A percentile compares a stretch with the other conserved stretches of the same genome.
Evolutionary conservation across 495 filamentous ascomycete genomes (phyloP).

Genomic region (Aspergillus baeticus): DNA sequence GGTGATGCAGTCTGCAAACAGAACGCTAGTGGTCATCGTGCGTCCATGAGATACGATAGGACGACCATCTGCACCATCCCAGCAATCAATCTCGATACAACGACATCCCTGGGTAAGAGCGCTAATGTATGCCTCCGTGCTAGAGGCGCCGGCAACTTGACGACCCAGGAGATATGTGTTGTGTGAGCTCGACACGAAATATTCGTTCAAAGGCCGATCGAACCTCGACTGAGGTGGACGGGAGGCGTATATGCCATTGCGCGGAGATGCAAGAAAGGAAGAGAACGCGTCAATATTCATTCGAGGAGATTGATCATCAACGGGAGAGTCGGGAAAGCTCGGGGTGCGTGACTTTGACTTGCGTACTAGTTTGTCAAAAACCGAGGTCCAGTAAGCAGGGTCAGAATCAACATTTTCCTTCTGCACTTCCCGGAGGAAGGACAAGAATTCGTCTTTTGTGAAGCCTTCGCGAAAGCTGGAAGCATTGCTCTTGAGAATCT

Average conservation of each 20-base stretch:
- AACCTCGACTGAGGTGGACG: slow-evolving; percentile 58
- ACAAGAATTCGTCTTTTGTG: slow-evolving; percentile 67
- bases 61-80: slow-evolving; percentile 84
- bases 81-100: slow-evolving; percentile 96
- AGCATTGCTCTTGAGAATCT: slow-evolving; percentile 58
- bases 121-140: slow-evolving; percentile 88
- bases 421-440: slow-evolving; percentile 73
- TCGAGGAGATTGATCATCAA: slow-evolving; percentile 39
- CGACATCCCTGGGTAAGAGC: slow-evolving; percentile 87
- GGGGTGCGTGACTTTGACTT: slow-evolving; percentile 55
- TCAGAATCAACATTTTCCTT: slow-evolving; percentile 70
- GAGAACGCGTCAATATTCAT: slow-evolving; percentile 77
- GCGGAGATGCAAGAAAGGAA: slow-evolving; percentile 70
- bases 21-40: slow-evolving; percentile 82
- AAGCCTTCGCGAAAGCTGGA: slow-evolving; percentile 60
- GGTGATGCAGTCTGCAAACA: slow-evolving; percentile 84
- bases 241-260: slow-evolving; percentile 60
- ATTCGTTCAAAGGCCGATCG: slow-evolving; percentile 88
- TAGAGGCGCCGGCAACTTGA: slow-evolving; percentile 85
- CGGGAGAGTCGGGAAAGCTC: slow-evolving; percentile 28
- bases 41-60: slow-evolving; percentile 87
- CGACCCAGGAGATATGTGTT: slow-evolving; percentile 94
- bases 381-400: slow-evolving; percentile 61
- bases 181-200: slow-evolving; percentile 97
- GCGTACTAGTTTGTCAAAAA: slow-evolving; percentile 75